phyloP scores from a whole-genome alignment of 176 grass and related monocot species.

The Bothriochloa decipiens region DNA sequence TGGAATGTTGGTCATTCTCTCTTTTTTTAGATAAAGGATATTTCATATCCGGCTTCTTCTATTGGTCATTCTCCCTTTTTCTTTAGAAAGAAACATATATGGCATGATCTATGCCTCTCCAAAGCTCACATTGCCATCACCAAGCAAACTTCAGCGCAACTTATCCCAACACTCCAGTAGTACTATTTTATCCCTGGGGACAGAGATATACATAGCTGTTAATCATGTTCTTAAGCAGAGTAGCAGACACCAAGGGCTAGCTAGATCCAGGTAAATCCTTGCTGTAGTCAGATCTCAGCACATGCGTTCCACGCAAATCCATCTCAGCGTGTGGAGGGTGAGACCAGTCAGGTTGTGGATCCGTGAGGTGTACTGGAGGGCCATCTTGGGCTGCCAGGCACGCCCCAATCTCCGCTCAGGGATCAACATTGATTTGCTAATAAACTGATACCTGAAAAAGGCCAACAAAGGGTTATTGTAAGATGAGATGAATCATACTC shows the following conservation, averaged over 20 bases:
- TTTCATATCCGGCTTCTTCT: too few relatives aligned
- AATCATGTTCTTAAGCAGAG: constrained; percentile 5
- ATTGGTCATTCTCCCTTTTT: background rate
- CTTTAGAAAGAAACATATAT: background rate
- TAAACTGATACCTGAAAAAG: background rate
- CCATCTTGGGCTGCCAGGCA: constrained; percentile 27
- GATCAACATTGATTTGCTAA: constrained; percentile 20
- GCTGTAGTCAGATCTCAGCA: constrained; percentile 45
- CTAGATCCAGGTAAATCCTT: constrained; percentile 30
- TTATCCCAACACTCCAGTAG: background rate
- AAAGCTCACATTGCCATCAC: background rate
- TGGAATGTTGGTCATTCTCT: constrained; percentile 13
- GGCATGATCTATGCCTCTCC: background rate
- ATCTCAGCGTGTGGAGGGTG: background rate
- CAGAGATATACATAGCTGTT: constrained; percentile 35
- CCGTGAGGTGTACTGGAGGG: constrained; percentile 4
- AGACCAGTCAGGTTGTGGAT: constrained; percentile 15
- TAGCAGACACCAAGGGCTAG: constrained; percentile 12
- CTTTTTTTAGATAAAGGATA: background rate
- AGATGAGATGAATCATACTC: constrained; percentile 25
- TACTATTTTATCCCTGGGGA: background rate
- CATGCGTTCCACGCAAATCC: constrained; percentile 38
- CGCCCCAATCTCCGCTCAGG: background rate
- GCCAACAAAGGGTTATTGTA: constrained; percentile 17
- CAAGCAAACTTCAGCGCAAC: constrained; percentile 5